phyloP scores from a whole-genome alignment of 306 rosid species.

The Cicer bijugum region DNA sequence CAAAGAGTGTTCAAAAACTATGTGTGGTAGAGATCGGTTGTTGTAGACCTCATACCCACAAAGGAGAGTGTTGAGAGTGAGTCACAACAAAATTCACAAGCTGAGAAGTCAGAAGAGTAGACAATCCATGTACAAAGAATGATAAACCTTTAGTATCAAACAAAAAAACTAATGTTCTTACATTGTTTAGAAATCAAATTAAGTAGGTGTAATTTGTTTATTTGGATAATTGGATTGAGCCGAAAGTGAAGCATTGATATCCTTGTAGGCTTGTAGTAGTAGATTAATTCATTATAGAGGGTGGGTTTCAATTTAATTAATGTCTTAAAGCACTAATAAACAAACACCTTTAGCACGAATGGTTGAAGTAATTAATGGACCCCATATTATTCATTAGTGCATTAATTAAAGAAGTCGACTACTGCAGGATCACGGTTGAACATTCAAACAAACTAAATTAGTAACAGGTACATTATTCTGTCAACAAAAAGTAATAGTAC shows the following conservation, averaged over 20 bases:
- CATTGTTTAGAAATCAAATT: too few species aligned
- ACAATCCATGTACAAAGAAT: too few species aligned
- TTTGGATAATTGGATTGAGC: not conserved
- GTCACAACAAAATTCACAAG: too few species aligned
- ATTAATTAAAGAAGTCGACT: not conserved
- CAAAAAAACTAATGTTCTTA: too few species aligned
- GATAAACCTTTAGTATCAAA: too few species aligned
- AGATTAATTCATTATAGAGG: not conserved
- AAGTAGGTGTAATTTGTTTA: too few species aligned
- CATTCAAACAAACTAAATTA: not conserved
- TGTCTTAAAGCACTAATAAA: not conserved
- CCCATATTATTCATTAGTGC: slow-evolving; percentile 20
- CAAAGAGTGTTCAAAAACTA: too few species aligned
- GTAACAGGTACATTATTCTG: not conserved
- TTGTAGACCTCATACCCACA: too few species aligned
- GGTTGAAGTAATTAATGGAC: slow-evolving; percentile 39
- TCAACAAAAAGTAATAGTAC: too few species aligned
- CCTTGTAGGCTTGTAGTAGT: not conserved
- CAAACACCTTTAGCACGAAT: not conserved
- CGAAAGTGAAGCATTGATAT: slow-evolving; percentile 17
- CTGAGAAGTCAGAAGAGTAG: too few species aligned
- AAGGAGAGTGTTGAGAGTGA: too few species aligned
- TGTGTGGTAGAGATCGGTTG: too few species aligned
- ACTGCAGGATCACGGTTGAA: slow-evolving; percentile 1
- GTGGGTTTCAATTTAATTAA: slow-evolving; percentile 30